Conservation (phyloP, 208 protist species). For the Crithidia expoeki region DNA sequence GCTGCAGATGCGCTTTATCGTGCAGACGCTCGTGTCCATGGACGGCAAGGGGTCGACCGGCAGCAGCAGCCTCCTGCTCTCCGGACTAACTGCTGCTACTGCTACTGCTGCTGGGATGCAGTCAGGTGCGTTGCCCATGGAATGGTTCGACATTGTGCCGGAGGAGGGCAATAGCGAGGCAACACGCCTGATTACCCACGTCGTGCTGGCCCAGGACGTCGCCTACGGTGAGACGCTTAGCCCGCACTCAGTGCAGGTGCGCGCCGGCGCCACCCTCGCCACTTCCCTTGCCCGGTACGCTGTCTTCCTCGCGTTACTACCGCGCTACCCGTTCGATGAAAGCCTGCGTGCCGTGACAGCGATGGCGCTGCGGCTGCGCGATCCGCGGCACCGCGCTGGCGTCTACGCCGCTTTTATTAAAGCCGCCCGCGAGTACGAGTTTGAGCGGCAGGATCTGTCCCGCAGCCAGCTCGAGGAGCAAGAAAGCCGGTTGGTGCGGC, state of each 20-base stretch:
- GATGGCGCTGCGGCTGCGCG: conserved; percentile 59
- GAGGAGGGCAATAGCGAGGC: conserved; percentile 46
- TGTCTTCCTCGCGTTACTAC: conserved; percentile 55
- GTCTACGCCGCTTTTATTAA: conserved; percentile 76
- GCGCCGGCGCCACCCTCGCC: conserved; percentile 46
- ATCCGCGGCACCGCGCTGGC: conserved; percentile 51
- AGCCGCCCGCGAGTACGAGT: conserved; percentile 52
- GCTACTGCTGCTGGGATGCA: background rate
- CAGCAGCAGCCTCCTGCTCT: background rate
- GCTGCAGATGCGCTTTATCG: conserved; percentile 79
- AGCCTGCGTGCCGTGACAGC: conserved; percentile 52
- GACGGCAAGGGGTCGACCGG: conserved; percentile 23
- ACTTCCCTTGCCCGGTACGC: conserved; percentile 53
- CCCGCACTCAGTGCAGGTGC: conserved; percentile 55
- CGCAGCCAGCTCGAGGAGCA: conserved; percentile 61
- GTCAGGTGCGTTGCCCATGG: background rate
- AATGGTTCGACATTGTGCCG: conserved; percentile 55
- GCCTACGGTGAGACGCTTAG: conserved; percentile 69
- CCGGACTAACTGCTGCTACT: background rate
- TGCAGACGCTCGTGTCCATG: conserved; percentile 59
- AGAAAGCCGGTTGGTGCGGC: conserved; percentile 63
- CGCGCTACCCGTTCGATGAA: conserved; percentile 49
- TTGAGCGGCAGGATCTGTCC: conserved; percentile 41
- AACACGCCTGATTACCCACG: conserved; percentile 62
- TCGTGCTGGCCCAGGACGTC: conserved; percentile 60